Evolutionary conservation across 2,329 filamentous ascomycete species (phyloP), one percentile per base, ranked within the genome.

Genomic region (Paecilomyces sp.): DNA sequence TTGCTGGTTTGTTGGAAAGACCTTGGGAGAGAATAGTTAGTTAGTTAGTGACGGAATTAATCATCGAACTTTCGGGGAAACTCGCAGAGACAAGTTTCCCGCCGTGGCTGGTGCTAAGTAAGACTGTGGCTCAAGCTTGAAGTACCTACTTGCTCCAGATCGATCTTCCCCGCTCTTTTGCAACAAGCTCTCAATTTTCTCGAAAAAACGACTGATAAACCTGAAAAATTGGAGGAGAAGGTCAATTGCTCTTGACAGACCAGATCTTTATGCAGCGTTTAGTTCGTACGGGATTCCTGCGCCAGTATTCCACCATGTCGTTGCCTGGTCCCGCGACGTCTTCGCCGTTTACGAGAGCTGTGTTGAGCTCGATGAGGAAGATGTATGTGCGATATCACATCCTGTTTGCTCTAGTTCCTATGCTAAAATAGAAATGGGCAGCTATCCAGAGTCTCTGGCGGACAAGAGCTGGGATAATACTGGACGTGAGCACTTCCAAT

Each of bases 401-500:
- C 50, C 55, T 60, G 57, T 60, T 57, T 57, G 58, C 53, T 58
- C 30, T 58, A 3, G 11, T 56, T 59, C 41, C 31, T 63, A 57
- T 59, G 61, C 58, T 47, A 47, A 22, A 47, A 8, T 22, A 50
- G 52, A 55, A 65, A 57, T 58, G 58, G 3, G 24, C 64, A 94
- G 92, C 61, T 99, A 96, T 72, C 94, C 94, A 0, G 91, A 95
- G 71, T 86, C 86, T 61, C 81, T 97, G 51, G 94, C 94, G 9
- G 94, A 97, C 72, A 88, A 88, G 67, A 87, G 89, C 65, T 99
- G 92, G 83, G 94, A 99, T 74, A 99, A 99, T 71, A 96, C 95
- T n/a, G 94, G 94, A 58, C 74, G 84, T 85, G 72, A 67, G 80
- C n/a, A 6, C 15, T 47, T 3, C 36, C 36, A 22, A 8, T 22